Evolutionary conservation across 176 grass and related monocot genomes (phyloP).

Genomic region (Eragrostis curvula): DNA sequence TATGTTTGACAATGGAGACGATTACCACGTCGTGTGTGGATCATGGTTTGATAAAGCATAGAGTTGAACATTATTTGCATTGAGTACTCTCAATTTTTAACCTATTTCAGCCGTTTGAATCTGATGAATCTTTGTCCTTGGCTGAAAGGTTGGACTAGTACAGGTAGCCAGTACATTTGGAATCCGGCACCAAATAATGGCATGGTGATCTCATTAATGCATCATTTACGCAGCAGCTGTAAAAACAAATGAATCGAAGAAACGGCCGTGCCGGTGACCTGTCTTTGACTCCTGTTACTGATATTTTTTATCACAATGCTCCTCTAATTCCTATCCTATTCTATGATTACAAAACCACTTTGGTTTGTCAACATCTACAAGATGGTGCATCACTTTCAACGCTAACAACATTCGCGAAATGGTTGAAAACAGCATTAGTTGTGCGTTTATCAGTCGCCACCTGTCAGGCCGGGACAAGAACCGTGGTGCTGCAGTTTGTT

Average conservation of each 20-base stretch:
- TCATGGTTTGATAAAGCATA: background rate
- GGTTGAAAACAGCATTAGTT: slow-evolving; percentile 31
- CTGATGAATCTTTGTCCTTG: slow-evolving; percentile 21
- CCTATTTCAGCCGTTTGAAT: background rate
- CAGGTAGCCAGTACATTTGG: slow-evolving; percentile 10
- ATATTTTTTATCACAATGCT: no score
- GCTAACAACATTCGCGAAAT: slow-evolving; percentile 4
- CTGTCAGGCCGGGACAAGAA: slow-evolving; percentile 20
- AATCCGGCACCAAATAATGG: no score
- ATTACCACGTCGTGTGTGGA: no score
- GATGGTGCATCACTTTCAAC: slow-evolving; percentile 17
- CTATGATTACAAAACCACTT: background rate
- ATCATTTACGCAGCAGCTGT: slow-evolving; percentile 18
- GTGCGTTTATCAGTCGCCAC: slow-evolving; percentile 23
- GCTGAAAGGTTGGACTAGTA: slow-evolving; percentile 29
- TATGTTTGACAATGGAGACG: no score
- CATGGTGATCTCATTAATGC: no score
- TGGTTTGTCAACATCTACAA: background rate
- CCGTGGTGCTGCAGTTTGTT: slow-evolving; percentile 3
- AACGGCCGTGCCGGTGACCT: slow-evolving; percentile 12
- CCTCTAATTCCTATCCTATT: no score
- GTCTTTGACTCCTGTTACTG: slow-evolving; percentile 28
- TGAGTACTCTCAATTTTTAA: no score
- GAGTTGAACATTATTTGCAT: background rate
- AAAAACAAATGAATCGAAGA: slow-evolving; percentile 32